phyloP scores from a whole-genome alignment of 495 filamentous ascomycete species.

The Cercophora newfieldiana region DNA sequence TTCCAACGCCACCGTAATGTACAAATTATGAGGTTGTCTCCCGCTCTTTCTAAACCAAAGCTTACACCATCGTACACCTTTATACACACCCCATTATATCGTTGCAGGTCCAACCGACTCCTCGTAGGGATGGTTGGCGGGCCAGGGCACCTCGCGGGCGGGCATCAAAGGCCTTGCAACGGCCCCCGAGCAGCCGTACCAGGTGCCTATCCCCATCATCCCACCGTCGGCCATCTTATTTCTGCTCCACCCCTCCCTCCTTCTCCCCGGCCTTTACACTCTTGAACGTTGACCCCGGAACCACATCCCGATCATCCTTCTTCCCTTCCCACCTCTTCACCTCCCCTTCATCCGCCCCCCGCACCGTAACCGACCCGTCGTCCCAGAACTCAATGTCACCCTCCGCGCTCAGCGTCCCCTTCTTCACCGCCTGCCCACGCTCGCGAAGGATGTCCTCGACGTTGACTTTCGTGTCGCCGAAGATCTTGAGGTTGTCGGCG shows the following conservation, averaged over 20 bases:
- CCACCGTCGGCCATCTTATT: neutral
- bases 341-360: conserved; percentile 12
- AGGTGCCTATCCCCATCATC: too few species aligned
- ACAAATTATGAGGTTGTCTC: neutral
- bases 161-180: too few species aligned
- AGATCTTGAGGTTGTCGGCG: conserved; percentile 81
- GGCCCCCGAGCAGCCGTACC: too few species aligned
- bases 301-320: conserved; percentile 14
- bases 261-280: conserved; percentile 22
- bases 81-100: neutral
- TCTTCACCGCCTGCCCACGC: conserved; percentile 64
- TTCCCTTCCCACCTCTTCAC: conserved; percentile 4
- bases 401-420: conserved; percentile 54
- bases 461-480: conserved; percentile 64
- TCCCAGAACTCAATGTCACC: conserved; percentile 71
- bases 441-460: conserved; percentile 71
- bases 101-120: too few species aligned
- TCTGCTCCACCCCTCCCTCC: neutral
- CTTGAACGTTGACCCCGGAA: conserved; percentile 33
- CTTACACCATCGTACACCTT: neutral
- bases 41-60: neutral
- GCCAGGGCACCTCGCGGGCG: too few species aligned
- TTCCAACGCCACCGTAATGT: neutral
- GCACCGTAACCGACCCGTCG: conserved; percentile 48
- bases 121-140: too few species aligned